Base-by-base conservation (phyloP, 225 moss, liverwort and hornwort species). In the Straminergon stramineum region DNA sequence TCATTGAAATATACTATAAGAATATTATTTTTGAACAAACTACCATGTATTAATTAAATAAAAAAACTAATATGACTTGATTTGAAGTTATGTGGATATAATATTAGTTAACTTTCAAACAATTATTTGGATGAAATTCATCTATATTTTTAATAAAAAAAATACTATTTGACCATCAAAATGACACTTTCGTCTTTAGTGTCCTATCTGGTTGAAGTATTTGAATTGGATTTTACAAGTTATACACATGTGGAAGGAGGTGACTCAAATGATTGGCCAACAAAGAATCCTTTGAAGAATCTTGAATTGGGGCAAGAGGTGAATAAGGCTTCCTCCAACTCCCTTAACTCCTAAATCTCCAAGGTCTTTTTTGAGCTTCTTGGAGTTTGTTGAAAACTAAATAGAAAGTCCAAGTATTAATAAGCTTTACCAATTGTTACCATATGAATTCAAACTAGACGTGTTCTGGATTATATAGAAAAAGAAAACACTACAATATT, bases 271-370 rank as follows among this genome's bases (percentile, higher is more conserved):
- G 9, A 48, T 7, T 48, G 48, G 27, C 48, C 4, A 75, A 10
- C 1, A 6, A 75, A 31, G 0, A 75, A 75, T 32, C 7, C 30
- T 28, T 45, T 45, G 4, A 30, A 45, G 10, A 18, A 43, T 48
- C 17, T 75, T 32, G 5, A 11, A 51, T 2, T 1, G 4, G 11
- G 11, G 7, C 7, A 75, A 48, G 2, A 4, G 6, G 0, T 27
- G 27, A 43, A 5, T 73, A 27, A 23, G 4, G 9, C 5, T 73
- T 43, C 13, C 0, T 1, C 5, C 0, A 71, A 71, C 3, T 71
- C 5, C 15, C 1, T 8, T 41, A 24, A 70, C 8, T 1, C 0
- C 17, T 45, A 30, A 45, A 17, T 74, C 28, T 2, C 28, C 0
- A 28, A 10, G 6, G 28, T 43, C 10, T 73, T 28, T 27, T 16